Conservation (phyloP, 139 green algal genomes). For the Bryopsis sp. region DNA sequence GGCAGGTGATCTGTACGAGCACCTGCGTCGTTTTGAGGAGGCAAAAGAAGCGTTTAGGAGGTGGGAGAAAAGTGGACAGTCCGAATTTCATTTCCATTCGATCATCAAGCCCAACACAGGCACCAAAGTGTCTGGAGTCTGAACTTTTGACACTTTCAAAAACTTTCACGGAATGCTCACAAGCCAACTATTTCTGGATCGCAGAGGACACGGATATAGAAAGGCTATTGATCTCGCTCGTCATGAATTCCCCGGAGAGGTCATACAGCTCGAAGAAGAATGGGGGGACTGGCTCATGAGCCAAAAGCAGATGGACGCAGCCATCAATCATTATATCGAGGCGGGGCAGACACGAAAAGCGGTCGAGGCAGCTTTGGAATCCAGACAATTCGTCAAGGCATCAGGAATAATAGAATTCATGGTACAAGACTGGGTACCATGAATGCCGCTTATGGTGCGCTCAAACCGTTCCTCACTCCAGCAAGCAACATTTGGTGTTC, state of each 20-base stretch:
- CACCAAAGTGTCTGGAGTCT: too few species aligned
- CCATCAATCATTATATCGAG: slow-evolving; percentile 81
- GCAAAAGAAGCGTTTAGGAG: slow-evolving; percentile 27
- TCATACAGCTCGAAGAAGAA: slow-evolving; percentile 67
- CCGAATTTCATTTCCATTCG: too few species aligned
- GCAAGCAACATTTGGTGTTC: too few species aligned
- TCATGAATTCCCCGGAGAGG: slow-evolving; percentile 30
- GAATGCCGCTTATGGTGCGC: too few species aligned
- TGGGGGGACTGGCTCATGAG: slow-evolving; percentile 74
- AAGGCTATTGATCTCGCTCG: slow-evolving; percentile 44
- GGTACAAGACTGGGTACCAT: too few species aligned
- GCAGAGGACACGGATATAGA: slow-evolving; percentile 11
- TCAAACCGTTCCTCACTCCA: too few species aligned
- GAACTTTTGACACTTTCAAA: too few species aligned
- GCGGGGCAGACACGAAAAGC: slow-evolving; percentile 54
- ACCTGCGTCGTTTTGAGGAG: slow-evolving; percentile 38
- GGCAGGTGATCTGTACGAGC: slow-evolving; percentile 59
- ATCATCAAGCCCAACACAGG: too few species aligned
- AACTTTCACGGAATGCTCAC: too few species aligned
- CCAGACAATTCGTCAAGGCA: slow-evolving; percentile 63
- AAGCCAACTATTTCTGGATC: too few species aligned
- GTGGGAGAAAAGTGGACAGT: too few species aligned
- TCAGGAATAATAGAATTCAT: slow-evolving; percentile 58
- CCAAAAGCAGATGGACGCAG: slow-evolving; percentile 63
- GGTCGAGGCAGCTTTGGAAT: slow-evolving; percentile 68